Base-by-base conservation (phyloP, 176 grass and related monocot species). In the Bonia amplexicaulis region DNA sequence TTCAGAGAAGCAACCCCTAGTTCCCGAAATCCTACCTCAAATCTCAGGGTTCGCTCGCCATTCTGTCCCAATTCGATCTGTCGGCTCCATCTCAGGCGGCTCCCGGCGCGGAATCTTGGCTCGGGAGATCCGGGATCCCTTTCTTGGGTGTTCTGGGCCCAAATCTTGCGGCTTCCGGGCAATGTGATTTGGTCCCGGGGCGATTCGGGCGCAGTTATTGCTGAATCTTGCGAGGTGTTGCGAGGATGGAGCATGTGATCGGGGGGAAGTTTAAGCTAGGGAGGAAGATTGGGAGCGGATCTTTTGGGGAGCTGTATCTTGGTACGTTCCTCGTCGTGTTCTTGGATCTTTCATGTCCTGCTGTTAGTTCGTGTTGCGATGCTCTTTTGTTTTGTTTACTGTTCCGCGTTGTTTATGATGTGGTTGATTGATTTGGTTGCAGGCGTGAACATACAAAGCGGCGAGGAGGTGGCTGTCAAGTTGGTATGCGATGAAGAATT, bases 251-350 rank as follows among this genome's bases (percentile, higher is more conserved):
- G 31, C 93, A 93, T 73, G 74, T 95, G 52, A 81, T 98, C 47
- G 95, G 93, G 49, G 93, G 91, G 0, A 98, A 95, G 87, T 98
- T 95, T 82, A 98, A 95, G 89, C 79, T 98, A 41, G 95, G 95
- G 64, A 95, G 91, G 67, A 98, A 95, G 91, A 98, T 98, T 65
- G 95, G 95, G 25, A 90, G 93, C 82, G 95, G 95, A 92, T 97
- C 95, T 74, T 97, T 97, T 54, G 95, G 95, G 78, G 91, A 95
- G 87, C 89, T 97, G 49, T 97, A 88, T 82, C 89, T 97, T 27
- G 95, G 95, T 97, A 84, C 29, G 86, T 80, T 37, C 27, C 58
- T 70, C 52, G 52, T 22, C 44, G 53, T 55, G 61, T 73, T 86
- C 49, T 49, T 48, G 52, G 67, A 83, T 74, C 78, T 74, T 42